Conservation (phyloP, 177 flowering plant species). For the Telopea speciosissima region DNA sequence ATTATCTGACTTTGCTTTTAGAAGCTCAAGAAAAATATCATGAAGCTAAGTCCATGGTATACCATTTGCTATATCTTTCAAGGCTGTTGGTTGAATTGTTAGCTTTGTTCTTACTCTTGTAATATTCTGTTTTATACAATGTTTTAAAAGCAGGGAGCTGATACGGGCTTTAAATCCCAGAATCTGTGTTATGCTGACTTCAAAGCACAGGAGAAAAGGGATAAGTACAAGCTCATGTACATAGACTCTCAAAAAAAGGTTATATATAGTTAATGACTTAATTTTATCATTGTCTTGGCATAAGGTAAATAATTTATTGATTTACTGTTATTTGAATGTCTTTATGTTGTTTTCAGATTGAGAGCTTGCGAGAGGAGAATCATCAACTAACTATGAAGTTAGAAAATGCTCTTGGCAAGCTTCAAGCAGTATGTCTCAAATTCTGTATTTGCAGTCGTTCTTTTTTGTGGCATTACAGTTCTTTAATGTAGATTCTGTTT, state of each 20-base stretch:
- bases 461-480: background rate
- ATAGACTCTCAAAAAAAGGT: constrained; percentile 42
- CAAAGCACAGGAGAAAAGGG: constrained; percentile 1
- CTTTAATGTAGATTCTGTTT: too few species aligned
- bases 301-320: background rate
- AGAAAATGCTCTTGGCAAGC: constrained; percentile 28
- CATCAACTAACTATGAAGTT: constrained; percentile 27
- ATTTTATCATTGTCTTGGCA: background rate
- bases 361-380: constrained; percentile 32
- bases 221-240: constrained; percentile 30
- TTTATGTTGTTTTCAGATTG: constrained; percentile 25
- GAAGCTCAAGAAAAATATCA: constrained; percentile 18
- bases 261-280: background rate
- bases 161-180: background rate
- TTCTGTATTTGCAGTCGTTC: background rate
- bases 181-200: background rate
- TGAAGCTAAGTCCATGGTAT: constrained; percentile 11
- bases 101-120: background rate
- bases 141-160: constrained; percentile 10
- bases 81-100: constrained; percentile 11
- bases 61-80: background rate
- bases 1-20: constrained; percentile 12
- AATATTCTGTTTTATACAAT: background rate
- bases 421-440: constrained; percentile 35
- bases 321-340: background rate